These are phyloP conservation scores for Nemania bipapillata DNA, from an alignment of 2,329 filamentous ascomycete genomes.

Conservation along the genomic window DNA sequence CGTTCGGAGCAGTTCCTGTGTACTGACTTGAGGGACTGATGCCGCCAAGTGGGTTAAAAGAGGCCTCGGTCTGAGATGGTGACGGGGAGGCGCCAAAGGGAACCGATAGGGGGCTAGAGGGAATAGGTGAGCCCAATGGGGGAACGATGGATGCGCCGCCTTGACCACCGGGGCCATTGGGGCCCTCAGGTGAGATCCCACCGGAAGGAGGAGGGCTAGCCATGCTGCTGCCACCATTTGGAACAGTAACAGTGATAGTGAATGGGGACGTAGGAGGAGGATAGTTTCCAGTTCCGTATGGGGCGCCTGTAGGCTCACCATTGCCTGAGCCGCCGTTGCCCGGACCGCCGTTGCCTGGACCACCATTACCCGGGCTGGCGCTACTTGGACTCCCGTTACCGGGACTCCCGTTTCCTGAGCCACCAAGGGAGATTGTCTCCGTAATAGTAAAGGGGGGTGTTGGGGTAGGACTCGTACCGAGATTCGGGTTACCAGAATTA, in stretches of 20 bases:
- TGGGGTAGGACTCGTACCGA: conserved; percentile 23
- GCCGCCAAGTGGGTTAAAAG: conserved; percentile 32
- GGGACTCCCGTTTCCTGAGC: conserved; percentile 2
- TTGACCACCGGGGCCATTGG: conserved; percentile 40
- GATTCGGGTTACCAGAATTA: conserved; percentile 14
- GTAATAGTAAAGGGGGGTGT: conserved; percentile 22
- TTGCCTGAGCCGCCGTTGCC: conserved; percentile 19
- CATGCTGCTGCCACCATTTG: conserved; percentile 26
- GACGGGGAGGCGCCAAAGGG: conserved; percentile 41
- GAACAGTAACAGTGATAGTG: conserved; percentile 32
- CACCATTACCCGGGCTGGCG: background rate
- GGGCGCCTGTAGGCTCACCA: conserved; percentile 22
- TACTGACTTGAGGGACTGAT: conserved; percentile 38
- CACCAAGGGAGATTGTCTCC: conserved; percentile 26
- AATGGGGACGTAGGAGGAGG: conserved; percentile 26
- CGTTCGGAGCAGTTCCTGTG: conserved; percentile 34
- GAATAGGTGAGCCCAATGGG: conserved; percentile 27
- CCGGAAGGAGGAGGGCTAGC: conserved; percentile 22
- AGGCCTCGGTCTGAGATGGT: conserved; percentile 16
- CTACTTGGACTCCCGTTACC: conserved; percentile 13
- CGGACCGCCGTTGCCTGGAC: conserved; percentile 18
- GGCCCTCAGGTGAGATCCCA: conserved; percentile 30
- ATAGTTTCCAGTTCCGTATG: conserved; percentile 26
- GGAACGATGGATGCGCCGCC: conserved; percentile 34
- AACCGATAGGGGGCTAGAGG: conserved; percentile 41